Base-by-base conservation (phyloP, 2,329 filamentous ascomycete species). In the Ambrosiella xylebori region DNA sequence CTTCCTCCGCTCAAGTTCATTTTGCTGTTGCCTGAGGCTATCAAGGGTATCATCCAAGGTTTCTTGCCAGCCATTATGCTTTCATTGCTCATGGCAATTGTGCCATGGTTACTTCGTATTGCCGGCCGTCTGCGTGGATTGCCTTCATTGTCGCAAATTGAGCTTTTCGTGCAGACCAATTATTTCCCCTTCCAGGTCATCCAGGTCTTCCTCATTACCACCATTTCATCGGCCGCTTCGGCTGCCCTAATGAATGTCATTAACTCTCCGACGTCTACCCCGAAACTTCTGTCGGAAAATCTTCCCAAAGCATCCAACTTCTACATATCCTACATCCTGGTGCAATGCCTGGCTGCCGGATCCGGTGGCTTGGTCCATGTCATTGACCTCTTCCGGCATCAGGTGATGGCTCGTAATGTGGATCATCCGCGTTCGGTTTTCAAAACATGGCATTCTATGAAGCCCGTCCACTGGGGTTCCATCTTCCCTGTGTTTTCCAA, bases 281-380 rank as follows among this genome's bases (percentile, higher is more conserved):
- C 63, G 13, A 69, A 65, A 1, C 67, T 90, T 55, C 74, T 93
- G 4, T 82, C 86, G 1, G 66, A 75, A 12, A 82, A 84, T 60
- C 73, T 95, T 7, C 89, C 89, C 12, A 81, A 78, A 59, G 80
- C 86, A 0, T 88, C 86, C 60, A 95, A 91, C 70, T 89, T 94
- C 65, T 95, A 93, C 68, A 82, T 95, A 37, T 85, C 85, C 0
- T 98, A 97, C 71, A 94, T 98, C 63, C 81, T 97, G 38, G 80
- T 98, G 2, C 93, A 97, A 69, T 94, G 91, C 39, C 70, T 97
- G 59, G 84, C 84, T 1, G 82, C 91, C 61, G 85, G 88, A 2
- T 78, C 87, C 0, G 79, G 83, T 52, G 79, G 86, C 1, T 70
- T 97, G 4, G 75, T 94, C 1, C 88, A 94, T 64, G 67, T 76